phyloP scores from a whole-genome alignment of 2,329 filamentous ascomycete species.

The Trichoderma harzianum region DNA sequence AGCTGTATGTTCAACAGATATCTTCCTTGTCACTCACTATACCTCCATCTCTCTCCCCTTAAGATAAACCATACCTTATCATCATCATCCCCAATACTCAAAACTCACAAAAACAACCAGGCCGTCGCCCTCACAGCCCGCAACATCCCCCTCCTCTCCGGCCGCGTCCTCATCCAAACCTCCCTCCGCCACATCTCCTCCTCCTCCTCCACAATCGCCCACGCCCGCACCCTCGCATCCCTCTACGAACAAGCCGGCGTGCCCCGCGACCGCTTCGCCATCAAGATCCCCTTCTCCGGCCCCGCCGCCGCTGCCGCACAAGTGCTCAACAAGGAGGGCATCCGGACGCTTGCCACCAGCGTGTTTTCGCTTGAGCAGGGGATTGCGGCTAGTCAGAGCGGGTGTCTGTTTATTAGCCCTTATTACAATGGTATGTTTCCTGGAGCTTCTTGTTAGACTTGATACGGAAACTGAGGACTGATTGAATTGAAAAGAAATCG shows the following conservation, averaged over 20 bases:
- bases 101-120: background rate
- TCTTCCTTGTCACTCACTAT: background rate
- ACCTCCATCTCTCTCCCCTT: too few species aligned
- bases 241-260: slow-evolving; percentile 22
- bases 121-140: slow-evolving; percentile 22
- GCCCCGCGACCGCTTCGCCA: slow-evolving; percentile 22
- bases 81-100: background rate
- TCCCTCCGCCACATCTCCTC: slow-evolving; percentile 22
- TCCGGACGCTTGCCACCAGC: slow-evolving; percentile 24
- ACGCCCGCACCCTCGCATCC: slow-evolving; percentile 21
- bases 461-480: background rate
- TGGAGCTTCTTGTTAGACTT: background rate
- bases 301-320: slow-evolving; percentile 21
- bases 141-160: slow-evolving; percentile 23
- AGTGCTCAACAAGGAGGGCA: slow-evolving; percentile 23
- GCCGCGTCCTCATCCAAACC: slow-evolving; percentile 25
- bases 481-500: slow-evolving; percentile 18
- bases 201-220: slow-evolving; percentile 21
- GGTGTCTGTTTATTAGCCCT: slow-evolving; percentile 25
- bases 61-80: background rate
- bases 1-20: slow-evolving; percentile 13
- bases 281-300: slow-evolving; percentile 25
- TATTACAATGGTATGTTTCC: slow-evolving; percentile 23
- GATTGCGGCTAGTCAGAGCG: slow-evolving; percentile 26
- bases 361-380: slow-evolving; percentile 25